Conservation (phyloP, 2,329 filamentous ascomycete species). For the Verticillium alfalfae region DNA sequence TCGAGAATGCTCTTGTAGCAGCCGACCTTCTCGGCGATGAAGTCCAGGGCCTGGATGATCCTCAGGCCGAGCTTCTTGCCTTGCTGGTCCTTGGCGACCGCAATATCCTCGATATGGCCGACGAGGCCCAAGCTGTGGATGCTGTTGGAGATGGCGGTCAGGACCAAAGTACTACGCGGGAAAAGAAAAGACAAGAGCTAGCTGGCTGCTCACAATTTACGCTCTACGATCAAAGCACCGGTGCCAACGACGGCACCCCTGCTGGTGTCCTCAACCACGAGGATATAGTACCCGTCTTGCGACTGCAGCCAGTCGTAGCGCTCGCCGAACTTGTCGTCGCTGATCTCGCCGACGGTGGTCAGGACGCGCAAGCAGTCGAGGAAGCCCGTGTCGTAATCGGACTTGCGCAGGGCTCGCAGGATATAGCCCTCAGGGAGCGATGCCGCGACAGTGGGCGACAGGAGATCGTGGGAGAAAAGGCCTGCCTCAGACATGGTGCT, state of each 20-base stretch:
- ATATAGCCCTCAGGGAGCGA: conserved; percentile 76
- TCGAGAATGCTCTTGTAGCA: conserved; percentile 98
- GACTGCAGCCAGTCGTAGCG: conserved; percentile 77
- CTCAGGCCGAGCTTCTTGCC: conserved; percentile 92
- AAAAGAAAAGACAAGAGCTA: background rate
- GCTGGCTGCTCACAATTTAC: conserved; percentile 67
- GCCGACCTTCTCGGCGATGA: conserved; percentile 78
- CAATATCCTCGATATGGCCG: conserved; percentile 97
- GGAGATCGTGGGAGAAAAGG: conserved; percentile 72
- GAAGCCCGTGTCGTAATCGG: conserved; percentile 77
- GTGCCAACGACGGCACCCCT: conserved; percentile 73
- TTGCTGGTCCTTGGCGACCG: conserved; percentile 90
- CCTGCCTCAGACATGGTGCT: conserved; percentile 35
- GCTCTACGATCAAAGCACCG: conserved; percentile 84
- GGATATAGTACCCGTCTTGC: conserved; percentile 75
- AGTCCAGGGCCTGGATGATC: conserved; percentile 90
- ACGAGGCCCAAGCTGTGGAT: conserved; percentile 79
- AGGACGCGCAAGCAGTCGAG: conserved; percentile 87
- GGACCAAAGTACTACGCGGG: background rate
- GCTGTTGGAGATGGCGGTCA: conserved; percentile 28
- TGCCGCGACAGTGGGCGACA: conserved; percentile 68
- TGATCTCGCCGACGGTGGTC: conserved; percentile 87
- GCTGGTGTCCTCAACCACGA: conserved; percentile 73
- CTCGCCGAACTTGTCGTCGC: conserved; percentile 66
- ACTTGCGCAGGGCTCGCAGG: conserved; percentile 71